These are phyloP conservation scores for Aspergillus sp. DNA, from an alignment of 2,329 filamentous ascomycete species.

Conservation along the genomic window DNA sequence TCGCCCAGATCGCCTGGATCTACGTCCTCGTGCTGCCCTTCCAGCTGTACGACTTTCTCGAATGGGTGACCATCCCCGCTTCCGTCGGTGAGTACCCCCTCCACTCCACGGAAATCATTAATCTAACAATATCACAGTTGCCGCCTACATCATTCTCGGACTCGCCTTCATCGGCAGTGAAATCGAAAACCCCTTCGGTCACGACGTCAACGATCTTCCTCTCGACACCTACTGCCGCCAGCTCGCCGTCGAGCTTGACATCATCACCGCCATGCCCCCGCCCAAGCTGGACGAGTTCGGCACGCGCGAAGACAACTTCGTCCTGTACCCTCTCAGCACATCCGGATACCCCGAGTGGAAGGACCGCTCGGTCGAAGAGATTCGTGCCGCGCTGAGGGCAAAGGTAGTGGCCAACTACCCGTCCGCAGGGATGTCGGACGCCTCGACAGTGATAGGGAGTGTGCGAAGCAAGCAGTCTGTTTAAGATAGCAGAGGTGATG, in stretches of 20 bases:
- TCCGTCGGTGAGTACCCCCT: conserved; percentile 53
- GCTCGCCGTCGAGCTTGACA: conserved; percentile 72
- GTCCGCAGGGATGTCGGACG: conserved; percentile 21
- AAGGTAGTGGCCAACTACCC: conserved; percentile 36
- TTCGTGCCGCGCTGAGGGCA: conserved; percentile 44
- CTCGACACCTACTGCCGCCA: conserved; percentile 76
- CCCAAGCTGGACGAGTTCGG: conserved; percentile 55
- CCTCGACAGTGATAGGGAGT: conserved; percentile 26
- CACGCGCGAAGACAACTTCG: conserved; percentile 38
- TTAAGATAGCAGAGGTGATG: conserved; percentile 2
- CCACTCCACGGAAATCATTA: not conserved
- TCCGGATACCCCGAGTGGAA: conserved; percentile 54
- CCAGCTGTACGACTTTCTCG: conserved; percentile 67
- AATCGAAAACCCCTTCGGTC: conserved; percentile 82
- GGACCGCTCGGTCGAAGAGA: conserved; percentile 49
- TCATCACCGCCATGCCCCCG: conserved; percentile 63
- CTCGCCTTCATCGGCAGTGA: conserved; percentile 75
- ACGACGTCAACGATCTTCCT: conserved; percentile 79
- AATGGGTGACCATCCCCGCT: conserved; percentile 77
- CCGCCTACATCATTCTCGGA: conserved; percentile 80
- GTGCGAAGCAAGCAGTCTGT: conserved; percentile 26
- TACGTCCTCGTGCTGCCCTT: conserved; percentile 81
- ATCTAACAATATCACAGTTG: conserved; percentile 39
- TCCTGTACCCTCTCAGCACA: conserved; percentile 44
- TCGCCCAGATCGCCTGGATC: conserved; percentile 82